phyloP scores from a whole-genome alignment of 179 eudicot genomes.

The Nepenthes alata region DNA sequence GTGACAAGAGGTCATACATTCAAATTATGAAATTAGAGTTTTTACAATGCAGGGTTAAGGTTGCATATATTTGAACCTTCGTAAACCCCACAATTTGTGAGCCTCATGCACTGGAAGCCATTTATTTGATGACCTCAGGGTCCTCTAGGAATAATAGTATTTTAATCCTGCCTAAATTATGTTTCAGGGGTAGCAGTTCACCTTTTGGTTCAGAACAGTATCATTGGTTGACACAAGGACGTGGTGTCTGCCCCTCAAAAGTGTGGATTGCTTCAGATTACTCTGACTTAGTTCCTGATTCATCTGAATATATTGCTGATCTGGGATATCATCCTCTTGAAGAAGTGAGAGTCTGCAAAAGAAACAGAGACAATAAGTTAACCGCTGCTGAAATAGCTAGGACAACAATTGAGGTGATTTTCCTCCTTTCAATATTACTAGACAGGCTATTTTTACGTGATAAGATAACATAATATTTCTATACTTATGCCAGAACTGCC shows the following conservation, averaged over 20 bases:
- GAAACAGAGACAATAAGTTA: not conserved
- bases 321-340: not conserved
- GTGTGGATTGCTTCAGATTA: not conserved
- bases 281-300: slow-evolving; percentile 1
- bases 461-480: too few relatives aligned
- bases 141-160: too few relatives aligned
- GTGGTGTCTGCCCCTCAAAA: not conserved
- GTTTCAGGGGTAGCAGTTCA: not conserved
- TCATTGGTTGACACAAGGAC: not conserved
- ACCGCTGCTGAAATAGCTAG: not conserved
- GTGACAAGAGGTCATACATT: too few relatives aligned
- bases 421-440: not conserved
- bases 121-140: too few relatives aligned
- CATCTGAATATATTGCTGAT: not conserved
- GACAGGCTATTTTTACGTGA: too few relatives aligned
- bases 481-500: too few relatives aligned
- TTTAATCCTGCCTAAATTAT: not conserved
- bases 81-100: too few relatives aligned
- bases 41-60: too few relatives aligned
- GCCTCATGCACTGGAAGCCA: too few relatives aligned
- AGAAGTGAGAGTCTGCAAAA: not conserved
- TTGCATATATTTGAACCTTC: too few relatives aligned
- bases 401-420: not conserved
- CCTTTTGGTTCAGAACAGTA: not conserved
- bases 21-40: too few relatives aligned